Evolutionary conservation across 768 basidiomycete species (phyloP), one percentile per base, ranked within the genome.

Genomic region (Kwoniella europaea): DNA sequence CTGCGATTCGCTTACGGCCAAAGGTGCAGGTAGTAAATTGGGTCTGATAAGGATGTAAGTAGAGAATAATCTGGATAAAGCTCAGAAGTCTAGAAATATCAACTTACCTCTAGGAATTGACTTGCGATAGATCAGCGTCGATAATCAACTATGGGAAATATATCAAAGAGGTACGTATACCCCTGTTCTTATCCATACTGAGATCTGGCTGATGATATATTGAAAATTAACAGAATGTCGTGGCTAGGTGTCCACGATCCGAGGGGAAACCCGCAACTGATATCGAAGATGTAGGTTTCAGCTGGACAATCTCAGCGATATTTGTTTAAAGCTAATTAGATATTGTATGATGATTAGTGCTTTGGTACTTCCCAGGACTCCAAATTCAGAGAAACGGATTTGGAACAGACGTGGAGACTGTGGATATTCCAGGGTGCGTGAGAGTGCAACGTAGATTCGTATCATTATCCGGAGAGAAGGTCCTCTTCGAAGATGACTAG

Each of bases 311-410:
- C 42, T 24, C 9, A n/a, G 41, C 10, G 9, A 16, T 63, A 56
- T 16, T 24, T 66, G 46, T 61, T 29, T n/a, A 10, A n/a, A 16
- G 60, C 66, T 53, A 35, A 58, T n/a, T 16, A 10, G 16, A 27
- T 16, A 52, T 20, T n/a, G 29, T 2, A 35, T 35, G 6, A 35
- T 35, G 35, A 6, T 4, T 71, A 94, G 89, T 98, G 95, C 84
- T 97, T 95, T 76, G 93, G 94, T 4, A 92, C 93, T 0, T 90
- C 86, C 71, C 85, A 95, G 68, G 91, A 91, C 73, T 77, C 85
- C 4, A 86, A 89, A 74, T 96, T 88, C 83, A 86, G 87, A 73
- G 85, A 86, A 13, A 89, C 87, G 1, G 87, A 87, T 12, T 82
- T 93, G 9, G 86, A 88, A 67, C 88, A 92, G 76, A 87, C 87